A percentile compares a stretch with the other conserved stretches of the same genome.
phyloP scores from a whole-genome alignment of 495 filamentous ascomycete genomes.

The Penicillium cosmopolitanum region DNA sequence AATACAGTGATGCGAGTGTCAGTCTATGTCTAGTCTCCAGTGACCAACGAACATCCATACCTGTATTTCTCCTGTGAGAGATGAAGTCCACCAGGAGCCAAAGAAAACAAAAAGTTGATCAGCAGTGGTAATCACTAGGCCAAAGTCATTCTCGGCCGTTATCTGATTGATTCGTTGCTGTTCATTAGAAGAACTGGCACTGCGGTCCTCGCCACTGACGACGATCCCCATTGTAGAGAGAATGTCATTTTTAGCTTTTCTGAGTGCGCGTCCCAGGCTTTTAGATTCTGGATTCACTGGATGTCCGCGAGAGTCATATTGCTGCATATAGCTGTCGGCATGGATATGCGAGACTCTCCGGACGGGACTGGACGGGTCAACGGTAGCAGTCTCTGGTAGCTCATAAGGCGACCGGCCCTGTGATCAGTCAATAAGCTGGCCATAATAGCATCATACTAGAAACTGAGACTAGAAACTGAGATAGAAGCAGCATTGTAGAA shows the following conservation, averaged over 20 bases:
- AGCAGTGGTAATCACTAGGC: conserved; percentile 49
- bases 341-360: conserved; percentile 42
- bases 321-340: conserved; percentile 57
- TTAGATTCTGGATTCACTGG: conserved; percentile 64
- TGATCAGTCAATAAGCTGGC: conserved; percentile 21
- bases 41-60: conserved; percentile 28
- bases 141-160: conserved; percentile 53
- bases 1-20: not conserved
- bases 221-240: conserved; percentile 60
- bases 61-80: conserved; percentile 50
- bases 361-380: conserved; percentile 24
- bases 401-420: conserved; percentile 77
- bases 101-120: conserved; percentile 47
- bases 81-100: conserved; percentile 48
- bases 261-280: conserved; percentile 43
- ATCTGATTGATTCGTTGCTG: conserved; percentile 48
- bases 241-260: conserved; percentile 61
- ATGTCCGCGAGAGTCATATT: conserved; percentile 72
- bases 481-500: not conserved
- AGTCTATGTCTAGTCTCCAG: not conserved
- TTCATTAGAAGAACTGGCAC: conserved; percentile 36
- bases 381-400: conserved; percentile 45
- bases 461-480: no score
- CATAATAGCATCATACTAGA: not conserved
- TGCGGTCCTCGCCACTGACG: conserved; percentile 48